A percentile compares a stretch with the other conserved stretches of the same genome.
Conservation (phyloP, 2,329 filamentous ascomycete genomes). For the Curvularia hawaiiensis region DNA sequence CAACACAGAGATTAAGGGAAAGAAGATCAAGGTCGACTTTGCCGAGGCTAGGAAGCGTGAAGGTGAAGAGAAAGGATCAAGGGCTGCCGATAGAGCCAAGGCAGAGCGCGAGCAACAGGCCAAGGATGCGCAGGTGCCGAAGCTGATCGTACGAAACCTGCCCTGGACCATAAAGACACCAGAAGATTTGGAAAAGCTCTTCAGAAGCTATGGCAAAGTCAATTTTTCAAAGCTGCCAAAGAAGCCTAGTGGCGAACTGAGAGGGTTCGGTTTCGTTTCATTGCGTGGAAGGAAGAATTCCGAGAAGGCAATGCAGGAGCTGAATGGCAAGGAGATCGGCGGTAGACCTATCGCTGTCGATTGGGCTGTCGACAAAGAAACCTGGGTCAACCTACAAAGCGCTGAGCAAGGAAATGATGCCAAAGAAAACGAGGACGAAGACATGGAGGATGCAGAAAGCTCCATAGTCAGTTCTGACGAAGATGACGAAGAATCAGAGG, state of each 20-base stretch:
- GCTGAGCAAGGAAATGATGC: slow-evolving; percentile 43
- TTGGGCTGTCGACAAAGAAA: slow-evolving; percentile 92
- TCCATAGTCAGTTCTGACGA: slow-evolving; percentile 48
- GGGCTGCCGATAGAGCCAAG: slow-evolving; percentile 62
- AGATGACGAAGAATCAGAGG: slow-evolving; percentile 36
- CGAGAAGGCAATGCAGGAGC: slow-evolving; percentile 78
- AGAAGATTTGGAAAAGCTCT: slow-evolving; percentile 78
- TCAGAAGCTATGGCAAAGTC: slow-evolving; percentile 88
- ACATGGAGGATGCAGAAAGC: slow-evolving; percentile 43
- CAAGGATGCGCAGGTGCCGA: slow-evolving; percentile 72
- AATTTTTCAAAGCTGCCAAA: slow-evolving; percentile 86
- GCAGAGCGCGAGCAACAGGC: slow-evolving; percentile 68
- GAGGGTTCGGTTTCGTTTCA: slow-evolving; percentile 92
- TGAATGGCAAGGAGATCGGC: slow-evolving; percentile 91
- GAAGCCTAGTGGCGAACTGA: slow-evolving; percentile 68
- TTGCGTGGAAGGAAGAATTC: slow-evolving; percentile 89
- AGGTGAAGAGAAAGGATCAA: slow-evolving; percentile 44
- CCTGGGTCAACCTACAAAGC: slow-evolving; percentile 71
- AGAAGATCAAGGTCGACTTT: slow-evolving; percentile 83
- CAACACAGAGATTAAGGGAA: slow-evolving; percentile 76
- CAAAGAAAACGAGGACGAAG: slow-evolving; percentile 49
- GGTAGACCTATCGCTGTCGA: slow-evolving; percentile 90
- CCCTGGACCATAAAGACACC: slow-evolving; percentile 93
- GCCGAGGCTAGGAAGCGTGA: slow-evolving; percentile 83
- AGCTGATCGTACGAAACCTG: slow-evolving; percentile 88